Evolutionary conservation across 345 rosid genomes (phyloP).

Genomic region (Pugionium dolabratum): DNA sequence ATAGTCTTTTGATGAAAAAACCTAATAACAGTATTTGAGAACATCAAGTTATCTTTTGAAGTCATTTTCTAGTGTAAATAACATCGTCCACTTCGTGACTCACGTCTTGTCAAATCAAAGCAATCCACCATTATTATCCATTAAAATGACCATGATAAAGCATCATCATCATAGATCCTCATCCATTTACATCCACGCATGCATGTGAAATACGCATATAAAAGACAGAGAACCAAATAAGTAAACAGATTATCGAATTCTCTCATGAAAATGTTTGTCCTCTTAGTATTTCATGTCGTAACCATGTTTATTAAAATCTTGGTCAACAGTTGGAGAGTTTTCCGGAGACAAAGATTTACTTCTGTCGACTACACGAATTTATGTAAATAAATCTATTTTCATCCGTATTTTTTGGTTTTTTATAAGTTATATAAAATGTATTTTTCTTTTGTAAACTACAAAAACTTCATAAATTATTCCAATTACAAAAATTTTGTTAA

Average conservation of each 20-base stretch:
- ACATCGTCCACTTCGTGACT: constrained; percentile 32
- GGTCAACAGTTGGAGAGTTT: constrained; percentile 13
- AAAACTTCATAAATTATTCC: no score
- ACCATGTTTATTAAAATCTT: neutral
- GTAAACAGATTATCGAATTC: constrained; percentile 18
- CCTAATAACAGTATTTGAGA: no score
- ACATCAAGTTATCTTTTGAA: neutral
- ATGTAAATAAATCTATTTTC: no score
- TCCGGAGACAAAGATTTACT: neutral
- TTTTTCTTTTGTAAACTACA: no score
- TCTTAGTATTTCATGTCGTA: constrained; percentile 24
- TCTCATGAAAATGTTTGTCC: constrained; percentile 31
- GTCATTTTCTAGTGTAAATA: neutral
- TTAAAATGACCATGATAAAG: constrained; percentile 2
- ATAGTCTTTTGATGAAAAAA: neutral
- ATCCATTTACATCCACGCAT: constrained; percentile 22
- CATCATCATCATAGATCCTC: neutral
- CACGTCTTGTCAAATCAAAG: constrained; percentile 44
- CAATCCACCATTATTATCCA: constrained; percentile 29
- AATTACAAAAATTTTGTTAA: no score
- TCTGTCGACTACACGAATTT: no score
- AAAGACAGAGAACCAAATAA: constrained; percentile 16
- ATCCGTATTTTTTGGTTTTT: no score
- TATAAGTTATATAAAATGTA: no score
- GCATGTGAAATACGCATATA: constrained; percentile 12